Base-by-base conservation (phyloP, 495 filamentous ascomycete species). In the Achaetomiella virescens region DNA sequence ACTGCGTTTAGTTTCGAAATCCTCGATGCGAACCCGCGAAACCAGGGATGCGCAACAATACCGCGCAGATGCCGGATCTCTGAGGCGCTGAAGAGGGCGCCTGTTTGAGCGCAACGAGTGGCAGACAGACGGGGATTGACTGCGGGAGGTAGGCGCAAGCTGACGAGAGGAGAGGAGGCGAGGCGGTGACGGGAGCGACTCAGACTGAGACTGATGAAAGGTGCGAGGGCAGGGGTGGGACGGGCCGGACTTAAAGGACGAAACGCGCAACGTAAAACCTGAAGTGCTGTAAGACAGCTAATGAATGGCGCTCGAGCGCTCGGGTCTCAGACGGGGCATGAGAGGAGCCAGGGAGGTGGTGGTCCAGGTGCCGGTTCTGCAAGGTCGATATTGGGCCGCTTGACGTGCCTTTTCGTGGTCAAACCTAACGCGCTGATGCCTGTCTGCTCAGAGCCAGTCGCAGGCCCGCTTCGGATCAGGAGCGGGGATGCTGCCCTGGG, bases 371-470 rank as follows among this genome's bases (percentile, higher is more conserved):
- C 51, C 40, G 25, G 51, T 37, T 31, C 14, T 17, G 53, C 53
- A 55, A 36, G 41, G 54, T 47, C 57, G 54, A 61, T 37, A 58
- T 64, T 61, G 58, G 52, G 52, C 55, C 58, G 57, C 60, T 61
- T 57, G 60, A 65, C 64, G 60, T 69, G 64, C 60, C 48, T 62
- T 63, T 65, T 65, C 64, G 66, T 64, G 67, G 61, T 67, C 67
- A 68, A 70, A 70, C 65, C 45, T 52, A 27, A 63, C 63, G 67
- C 65, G 67, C 27, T 31, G 27, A 31, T 67, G 51, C 29, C 52
- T 44, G 41, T 44, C 35, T 40, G 42, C 20, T 36, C 52, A n/a
- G n/a, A n/a, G n/a, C n/a, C 52, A 48, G 48, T 55, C 42, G 41
- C 14, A 31, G 35, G 9, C 10, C 42, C 3, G 33, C 24, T 27